Conservation (phyloP, 139 green algal genomes). For the Tetradesmus obliquus region DNA sequence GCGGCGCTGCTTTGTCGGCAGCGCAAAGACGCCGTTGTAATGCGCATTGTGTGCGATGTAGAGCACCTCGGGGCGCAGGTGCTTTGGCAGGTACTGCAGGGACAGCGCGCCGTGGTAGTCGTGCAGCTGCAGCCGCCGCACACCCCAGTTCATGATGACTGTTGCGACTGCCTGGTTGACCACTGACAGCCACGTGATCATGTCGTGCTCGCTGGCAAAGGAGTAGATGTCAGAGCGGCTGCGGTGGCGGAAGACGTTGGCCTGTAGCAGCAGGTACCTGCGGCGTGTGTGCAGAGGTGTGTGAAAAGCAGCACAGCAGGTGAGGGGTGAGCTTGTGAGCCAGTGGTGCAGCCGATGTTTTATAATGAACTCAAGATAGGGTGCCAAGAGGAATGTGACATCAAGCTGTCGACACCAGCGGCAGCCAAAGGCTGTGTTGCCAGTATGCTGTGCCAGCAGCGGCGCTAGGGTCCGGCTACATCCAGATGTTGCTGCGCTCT, state of each 20-base stretch:
- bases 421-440: too few species aligned
- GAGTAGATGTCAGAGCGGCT: slow-evolving; percentile 46
- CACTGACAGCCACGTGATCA: slow-evolving; percentile 57
- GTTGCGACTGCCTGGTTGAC: slow-evolving; percentile 50
- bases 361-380: too few species aligned
- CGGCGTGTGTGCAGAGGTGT: too few species aligned
- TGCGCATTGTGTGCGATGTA: slow-evolving; percentile 59
- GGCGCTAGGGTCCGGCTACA: neutral
- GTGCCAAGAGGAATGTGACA: too few species aligned
- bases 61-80: slow-evolving; percentile 28
- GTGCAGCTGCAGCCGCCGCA: slow-evolving; percentile 56
- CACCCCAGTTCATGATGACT: slow-evolving; percentile 36
- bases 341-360: neutral
- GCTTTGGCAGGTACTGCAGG: slow-evolving; percentile 53
- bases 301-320: neutral
- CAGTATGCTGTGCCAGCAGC: too few species aligned
- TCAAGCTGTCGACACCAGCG: too few species aligned
- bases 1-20: slow-evolving; percentile 45
- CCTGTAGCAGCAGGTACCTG: slow-evolving; percentile 47
- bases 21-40: slow-evolving; percentile 56
- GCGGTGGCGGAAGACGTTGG: slow-evolving; percentile 43
- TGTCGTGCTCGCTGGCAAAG: slow-evolving; percentile 54
- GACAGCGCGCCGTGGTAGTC: slow-evolving; percentile 58
- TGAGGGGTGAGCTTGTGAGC: neutral
- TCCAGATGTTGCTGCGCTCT: neutral